Conservation (phyloP, 495 filamentous ascomycete species). For the Trypethelium eluteriae region DNA sequence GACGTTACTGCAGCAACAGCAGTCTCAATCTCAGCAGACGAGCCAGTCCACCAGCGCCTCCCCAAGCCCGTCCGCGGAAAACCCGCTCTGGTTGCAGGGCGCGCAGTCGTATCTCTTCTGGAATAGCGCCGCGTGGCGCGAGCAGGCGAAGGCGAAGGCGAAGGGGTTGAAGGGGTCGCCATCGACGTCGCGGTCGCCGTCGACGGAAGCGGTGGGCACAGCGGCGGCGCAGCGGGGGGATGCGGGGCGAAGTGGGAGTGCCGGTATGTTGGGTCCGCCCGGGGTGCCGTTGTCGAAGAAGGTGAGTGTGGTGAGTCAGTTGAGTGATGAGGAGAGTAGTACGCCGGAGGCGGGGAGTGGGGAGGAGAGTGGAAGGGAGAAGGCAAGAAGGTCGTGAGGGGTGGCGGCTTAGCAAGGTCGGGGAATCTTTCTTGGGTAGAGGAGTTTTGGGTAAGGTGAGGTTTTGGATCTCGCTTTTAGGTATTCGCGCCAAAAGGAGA, state of each 20-base stretch:
- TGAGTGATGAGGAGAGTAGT: conserved; percentile 22
- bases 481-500: no score
- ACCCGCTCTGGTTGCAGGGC: conserved; percentile 19
- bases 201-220: background rate
- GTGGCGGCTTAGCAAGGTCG: conserved; percentile 35
- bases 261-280: background rate
- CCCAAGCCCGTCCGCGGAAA: background rate
- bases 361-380: conserved; percentile 32
- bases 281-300: conserved; percentile 5
- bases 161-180: background rate
- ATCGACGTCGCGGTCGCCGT: background rate
- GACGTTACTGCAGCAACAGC: background rate
- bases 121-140: conserved; percentile 14
- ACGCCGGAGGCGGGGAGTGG: conserved; percentile 38
- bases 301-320: conserved; percentile 4
- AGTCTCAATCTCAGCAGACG: no score
- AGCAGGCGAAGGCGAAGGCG: background rate
- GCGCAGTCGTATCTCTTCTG: conserved; percentile 22
- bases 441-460: background rate
- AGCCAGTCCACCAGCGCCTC: background rate
- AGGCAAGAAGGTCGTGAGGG: conserved; percentile 29
- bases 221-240: background rate
- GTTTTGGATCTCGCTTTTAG: no score
- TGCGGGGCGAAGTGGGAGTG: background rate
- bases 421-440: conserved; percentile 12